These are phyloP conservation scores for Ambrosia trifida DNA, from an alignment of 129 eudicot genomes.

Conservation along the genomic window DNA sequence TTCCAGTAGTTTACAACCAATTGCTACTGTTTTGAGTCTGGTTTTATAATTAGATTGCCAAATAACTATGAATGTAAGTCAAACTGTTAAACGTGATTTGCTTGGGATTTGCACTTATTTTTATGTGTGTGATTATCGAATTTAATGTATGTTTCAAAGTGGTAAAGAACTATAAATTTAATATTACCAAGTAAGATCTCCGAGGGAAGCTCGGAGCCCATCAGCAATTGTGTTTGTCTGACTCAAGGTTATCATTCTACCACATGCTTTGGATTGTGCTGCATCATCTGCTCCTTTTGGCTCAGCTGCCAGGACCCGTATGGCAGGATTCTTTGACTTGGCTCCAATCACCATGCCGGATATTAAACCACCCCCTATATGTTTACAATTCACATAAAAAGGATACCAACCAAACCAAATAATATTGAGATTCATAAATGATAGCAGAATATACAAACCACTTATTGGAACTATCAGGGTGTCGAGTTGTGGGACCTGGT, in stretches of 20 bases:
- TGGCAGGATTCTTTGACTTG: slow-evolving; percentile 74
- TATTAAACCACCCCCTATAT: slow-evolving; percentile 81
- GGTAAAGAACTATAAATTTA: not conserved
- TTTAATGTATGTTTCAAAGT: too few species aligned
- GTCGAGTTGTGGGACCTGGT: slow-evolving; percentile 78
- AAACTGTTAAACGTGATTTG: too few species aligned
- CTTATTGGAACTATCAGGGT: slow-evolving; percentile 90
- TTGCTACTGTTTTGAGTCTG: too few species aligned
- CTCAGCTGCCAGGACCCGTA: slow-evolving; percentile 80
- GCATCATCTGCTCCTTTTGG: slow-evolving; percentile 95
- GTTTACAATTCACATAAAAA: slow-evolving; percentile 4
- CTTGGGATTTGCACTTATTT: too few species aligned
- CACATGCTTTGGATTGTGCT: slow-evolving; percentile 71
- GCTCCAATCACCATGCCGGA: slow-evolving; percentile 88
- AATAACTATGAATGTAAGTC: too few species aligned
- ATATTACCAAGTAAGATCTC: slow-evolving; percentile 76
- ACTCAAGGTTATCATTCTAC: slow-evolving; percentile 58
- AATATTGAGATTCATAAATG: slow-evolving; percentile 1
- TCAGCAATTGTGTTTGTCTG: slow-evolving; percentile 79
- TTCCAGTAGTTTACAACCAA: too few species aligned
- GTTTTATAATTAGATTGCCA: too few species aligned
- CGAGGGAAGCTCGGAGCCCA: slow-evolving; percentile 92
- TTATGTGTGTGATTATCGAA: too few species aligned
- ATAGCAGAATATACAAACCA: slow-evolving; percentile 47
- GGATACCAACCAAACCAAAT: slow-evolving; percentile 1